Evolutionary conservation across 192 early-diverging fungal species (phyloP).

Genomic region (Coemansia sp.): DNA sequence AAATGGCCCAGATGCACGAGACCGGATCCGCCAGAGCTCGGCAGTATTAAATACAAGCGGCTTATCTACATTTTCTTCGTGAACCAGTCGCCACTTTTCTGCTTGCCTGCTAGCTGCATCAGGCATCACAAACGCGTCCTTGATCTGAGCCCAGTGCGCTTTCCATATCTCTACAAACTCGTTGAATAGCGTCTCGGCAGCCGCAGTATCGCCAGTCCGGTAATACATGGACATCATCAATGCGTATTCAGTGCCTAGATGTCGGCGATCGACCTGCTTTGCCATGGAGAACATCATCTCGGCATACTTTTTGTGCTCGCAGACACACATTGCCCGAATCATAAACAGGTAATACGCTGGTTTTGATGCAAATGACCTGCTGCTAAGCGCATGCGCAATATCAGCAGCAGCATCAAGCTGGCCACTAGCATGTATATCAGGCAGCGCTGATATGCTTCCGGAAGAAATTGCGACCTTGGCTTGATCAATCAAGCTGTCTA

Average conservation of each 20-base stretch:
- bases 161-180: conserved; percentile 13
- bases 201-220: conserved; percentile 7
- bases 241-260: conserved; percentile 17
- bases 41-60: conserved; percentile 7
- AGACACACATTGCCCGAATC: conserved; percentile 21
- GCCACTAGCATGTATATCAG: not conserved
- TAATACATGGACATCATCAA: conserved; percentile 45
- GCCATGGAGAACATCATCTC: conserved; percentile 25
- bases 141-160: conserved; percentile 10
- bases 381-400: conserved; percentile 7
- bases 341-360: conserved; percentile 5
- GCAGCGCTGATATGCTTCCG: not conserved
- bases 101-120: conserved; percentile 20
- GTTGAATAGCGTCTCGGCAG: conserved; percentile 19
- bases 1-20: conserved; percentile 26
- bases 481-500: not conserved
- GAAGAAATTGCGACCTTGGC: not conserved
- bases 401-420: conserved; percentile 14
- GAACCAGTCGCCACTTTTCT: conserved; percentile 26
- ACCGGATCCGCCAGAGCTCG: conserved; percentile 15
- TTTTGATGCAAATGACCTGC: not conserved
- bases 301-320: conserved; percentile 21
- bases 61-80: conserved; percentile 8
- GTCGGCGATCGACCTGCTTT: not conserved
- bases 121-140: conserved; percentile 15